phyloP scores from a whole-genome alignment of 495 filamentous ascomycete genomes.

The Barbatosphaeria neglecta region DNA sequence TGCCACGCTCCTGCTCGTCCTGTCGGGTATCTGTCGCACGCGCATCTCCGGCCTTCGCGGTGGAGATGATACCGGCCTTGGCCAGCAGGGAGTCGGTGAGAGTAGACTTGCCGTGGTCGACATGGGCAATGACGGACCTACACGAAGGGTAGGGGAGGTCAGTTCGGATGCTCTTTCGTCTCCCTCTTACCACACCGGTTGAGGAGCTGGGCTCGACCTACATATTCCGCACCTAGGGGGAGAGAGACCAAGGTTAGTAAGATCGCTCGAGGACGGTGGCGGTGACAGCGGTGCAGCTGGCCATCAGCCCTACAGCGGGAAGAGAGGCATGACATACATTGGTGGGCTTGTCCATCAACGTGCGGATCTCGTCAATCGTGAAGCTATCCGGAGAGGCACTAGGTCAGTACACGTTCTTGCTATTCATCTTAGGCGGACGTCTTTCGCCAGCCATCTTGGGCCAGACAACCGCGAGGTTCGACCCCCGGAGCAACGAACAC shows the following conservation, averaged over 20 bases:
- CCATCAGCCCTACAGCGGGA: no score
- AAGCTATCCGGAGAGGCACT: slow-evolving; percentile 53
- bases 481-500: slow-evolving; percentile 6
- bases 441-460: no score
- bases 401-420: slow-evolving; percentile 14
- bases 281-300: no score
- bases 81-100: slow-evolving; percentile 97
- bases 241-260: not conserved
- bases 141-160: not conserved
- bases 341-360: slow-evolving; percentile 90
- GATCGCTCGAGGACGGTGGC: not conserved
- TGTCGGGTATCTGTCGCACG: slow-evolving; percentile 94
- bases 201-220: not conserved
- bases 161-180: slow-evolving; percentile 31
- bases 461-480: no score
- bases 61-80: slow-evolving; percentile 98
- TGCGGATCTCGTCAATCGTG: slow-evolving; percentile 96
- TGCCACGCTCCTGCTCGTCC: slow-evolving; percentile 98
- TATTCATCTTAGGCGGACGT: no score
- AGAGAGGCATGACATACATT: slow-evolving; percentile 64
- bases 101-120: slow-evolving; percentile 99
- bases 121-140: slow-evolving; percentile 99
- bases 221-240: not conserved
- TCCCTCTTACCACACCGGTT: not conserved
- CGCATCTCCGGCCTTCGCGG: slow-evolving; percentile 89